Evolutionary conservation across 148 eudicot genomes (phyloP).

Genomic region (Silene latifolia): DNA sequence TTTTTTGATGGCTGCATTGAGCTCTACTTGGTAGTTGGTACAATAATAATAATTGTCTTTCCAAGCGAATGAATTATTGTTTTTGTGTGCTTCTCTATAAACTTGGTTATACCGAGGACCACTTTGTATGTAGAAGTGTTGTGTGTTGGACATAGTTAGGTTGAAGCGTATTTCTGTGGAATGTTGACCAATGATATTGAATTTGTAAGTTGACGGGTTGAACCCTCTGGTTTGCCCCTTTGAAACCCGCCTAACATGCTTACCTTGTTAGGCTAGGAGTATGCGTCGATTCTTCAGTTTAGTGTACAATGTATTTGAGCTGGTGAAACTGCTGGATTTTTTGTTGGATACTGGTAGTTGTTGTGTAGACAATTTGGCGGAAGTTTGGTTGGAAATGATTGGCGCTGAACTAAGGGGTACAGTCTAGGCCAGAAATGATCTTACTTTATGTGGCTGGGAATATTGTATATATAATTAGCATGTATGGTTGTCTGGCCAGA

Average conservation of each 20-base stretch:
- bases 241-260: background rate
- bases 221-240: background rate
- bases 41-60: no score
- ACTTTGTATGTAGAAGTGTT: background rate
- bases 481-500: slow-evolving; percentile 3
- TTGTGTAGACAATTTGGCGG: slow-evolving; percentile 1
- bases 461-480: slow-evolving; percentile 8
- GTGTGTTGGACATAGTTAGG: background rate
- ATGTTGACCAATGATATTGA: background rate
- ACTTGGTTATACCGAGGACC: background rate
- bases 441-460: slow-evolving; percentile 9
- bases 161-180: background rate
- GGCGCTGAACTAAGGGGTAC: slow-evolving; percentile 7
- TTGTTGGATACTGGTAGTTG: background rate
- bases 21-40: no score
- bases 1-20: background rate
- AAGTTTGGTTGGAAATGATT: slow-evolving; percentile 26
- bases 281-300: background rate
- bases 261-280: background rate
- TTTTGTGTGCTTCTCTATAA: no score
- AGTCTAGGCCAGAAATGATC: background rate
- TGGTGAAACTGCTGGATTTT: background rate
- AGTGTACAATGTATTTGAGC: slow-evolving; percentile 1
- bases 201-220: background rate
- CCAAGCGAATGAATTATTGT: no score